These are phyloP conservation scores for Biancaea sappan DNA, from an alignment of 306 rosid species.

Conservation along the genomic window DNA sequence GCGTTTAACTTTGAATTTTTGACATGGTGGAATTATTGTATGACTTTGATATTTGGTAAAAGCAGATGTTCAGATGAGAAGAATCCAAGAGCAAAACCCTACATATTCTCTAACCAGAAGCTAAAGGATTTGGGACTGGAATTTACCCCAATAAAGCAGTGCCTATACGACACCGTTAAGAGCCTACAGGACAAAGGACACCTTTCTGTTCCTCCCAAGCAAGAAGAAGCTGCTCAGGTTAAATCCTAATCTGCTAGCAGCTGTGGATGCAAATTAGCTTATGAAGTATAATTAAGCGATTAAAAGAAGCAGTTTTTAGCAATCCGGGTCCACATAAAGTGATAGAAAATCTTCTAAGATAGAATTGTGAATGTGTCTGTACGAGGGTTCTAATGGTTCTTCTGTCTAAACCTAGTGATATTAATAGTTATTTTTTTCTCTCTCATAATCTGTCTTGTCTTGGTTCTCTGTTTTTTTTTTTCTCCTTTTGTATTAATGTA, in stretches of 20 bases:
- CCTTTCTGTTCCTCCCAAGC: conserved; percentile 51
- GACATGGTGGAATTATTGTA: background rate
- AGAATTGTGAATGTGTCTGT: background rate
- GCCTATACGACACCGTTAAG: conserved; percentile 84
- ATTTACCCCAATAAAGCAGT: conserved; percentile 71
- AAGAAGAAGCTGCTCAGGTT: conserved; percentile 43
- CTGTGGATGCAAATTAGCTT: background rate
- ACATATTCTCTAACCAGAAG: conserved; percentile 71
- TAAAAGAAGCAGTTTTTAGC: conserved; percentile 1
- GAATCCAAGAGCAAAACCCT: conserved; percentile 75
- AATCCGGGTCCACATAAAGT: background rate
- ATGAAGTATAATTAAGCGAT: background rate
- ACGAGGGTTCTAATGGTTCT: background rate
- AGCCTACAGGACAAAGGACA: conserved; percentile 85
- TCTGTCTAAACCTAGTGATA: background rate
- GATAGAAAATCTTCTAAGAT: background rate
- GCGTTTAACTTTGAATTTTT: no score
- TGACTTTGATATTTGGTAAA: background rate
- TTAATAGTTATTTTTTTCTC: background rate
- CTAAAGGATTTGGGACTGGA: conserved; percentile 74
- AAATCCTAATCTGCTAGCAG: conserved; percentile 1
- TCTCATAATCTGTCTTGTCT: background rate
- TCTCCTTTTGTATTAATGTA: no score
- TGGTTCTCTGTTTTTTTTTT: background rate
- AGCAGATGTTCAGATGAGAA: conserved; percentile 79